phyloP scores from a whole-genome alignment of 208 protist species.

The Leishmania mexicana region DNA sequence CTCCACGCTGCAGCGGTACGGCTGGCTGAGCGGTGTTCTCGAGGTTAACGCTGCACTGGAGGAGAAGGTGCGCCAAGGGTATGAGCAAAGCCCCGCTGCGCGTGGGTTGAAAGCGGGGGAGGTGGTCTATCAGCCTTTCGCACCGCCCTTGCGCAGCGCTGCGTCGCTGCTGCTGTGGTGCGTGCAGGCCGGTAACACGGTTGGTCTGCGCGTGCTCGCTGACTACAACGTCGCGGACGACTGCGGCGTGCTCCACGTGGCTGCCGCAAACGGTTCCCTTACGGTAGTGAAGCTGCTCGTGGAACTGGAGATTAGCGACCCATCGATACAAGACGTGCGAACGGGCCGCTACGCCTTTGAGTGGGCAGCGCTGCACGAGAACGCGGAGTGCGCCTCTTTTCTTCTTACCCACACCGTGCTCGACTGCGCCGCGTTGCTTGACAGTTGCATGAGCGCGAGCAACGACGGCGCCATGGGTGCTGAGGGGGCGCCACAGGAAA shows the following conservation, averaged over 20 bases:
- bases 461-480: not conserved
- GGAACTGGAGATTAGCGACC: constrained; percentile 69
- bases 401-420: constrained; percentile 55
- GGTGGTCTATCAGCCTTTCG: constrained; percentile 28
- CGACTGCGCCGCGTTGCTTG: constrained; percentile 17
- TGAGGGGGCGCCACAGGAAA: not conserved
- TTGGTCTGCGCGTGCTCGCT: constrained; percentile 75
- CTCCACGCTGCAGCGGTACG: constrained; percentile 51
- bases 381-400: constrained; percentile 51
- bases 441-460: not conserved
- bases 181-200: constrained; percentile 55
- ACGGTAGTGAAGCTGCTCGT: constrained; percentile 71
- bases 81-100: constrained; percentile 16
- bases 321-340: constrained; percentile 27
- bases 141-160: constrained; percentile 20
- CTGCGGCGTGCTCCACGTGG: constrained; percentile 61
- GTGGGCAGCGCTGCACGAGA: constrained; percentile 46
- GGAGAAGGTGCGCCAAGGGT: constrained; percentile 35
- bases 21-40: constrained; percentile 68
- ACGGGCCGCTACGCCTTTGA: constrained; percentile 71
- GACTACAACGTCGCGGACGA: constrained; percentile 80
- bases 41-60: constrained; percentile 49
- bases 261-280: constrained; percentile 52
- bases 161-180: constrained; percentile 69
- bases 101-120: constrained; percentile 31